Percentiles rank a stretch among this genome's conserved stretches.
Conservation (phyloP, 371 early-diverging fungal genomes). For the Apophysomyces trapeziformis region DNA sequence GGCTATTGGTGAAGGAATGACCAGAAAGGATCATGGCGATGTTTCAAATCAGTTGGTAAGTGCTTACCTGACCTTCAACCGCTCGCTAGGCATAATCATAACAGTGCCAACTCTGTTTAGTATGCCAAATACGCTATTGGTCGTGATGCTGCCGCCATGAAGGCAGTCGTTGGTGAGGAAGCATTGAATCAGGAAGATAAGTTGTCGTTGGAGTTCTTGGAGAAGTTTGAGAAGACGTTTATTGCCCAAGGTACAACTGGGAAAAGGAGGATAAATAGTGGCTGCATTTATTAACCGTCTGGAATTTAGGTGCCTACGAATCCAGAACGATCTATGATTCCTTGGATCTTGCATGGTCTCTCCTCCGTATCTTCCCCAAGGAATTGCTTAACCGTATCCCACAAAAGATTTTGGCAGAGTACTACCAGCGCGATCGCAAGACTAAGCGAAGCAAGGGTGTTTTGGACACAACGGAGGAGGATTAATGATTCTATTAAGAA, state of each 20-base stretch:
- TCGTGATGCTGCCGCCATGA: slow-evolving; percentile 99
- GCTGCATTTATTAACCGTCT: slow-evolving; percentile 4
- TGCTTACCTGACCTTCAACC: background rate
- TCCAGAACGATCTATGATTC: slow-evolving; percentile 97
- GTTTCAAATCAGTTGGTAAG: slow-evolving; percentile 98
- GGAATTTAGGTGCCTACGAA: slow-evolving; percentile 77
- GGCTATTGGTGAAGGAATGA: slow-evolving; percentile 99
- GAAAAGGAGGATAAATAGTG: too few species aligned
- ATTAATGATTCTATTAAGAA: slow-evolving; percentile 19
- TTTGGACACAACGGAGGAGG: slow-evolving; percentile 53
- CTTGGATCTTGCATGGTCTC: slow-evolving; percentile 98
- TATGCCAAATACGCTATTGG: slow-evolving; percentile 99
- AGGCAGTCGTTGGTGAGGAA: slow-evolving; percentile 99
- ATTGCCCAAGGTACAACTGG: slow-evolving; percentile 88
- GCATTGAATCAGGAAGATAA: slow-evolving; percentile 99
- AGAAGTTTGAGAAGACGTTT: slow-evolving; percentile 99
- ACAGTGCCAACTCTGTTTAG: slow-evolving; percentile 29
- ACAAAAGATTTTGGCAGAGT: slow-evolving; percentile 94
- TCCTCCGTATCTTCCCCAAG: slow-evolving; percentile 99
- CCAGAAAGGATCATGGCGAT: slow-evolving; percentile 99
- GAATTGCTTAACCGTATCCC: slow-evolving; percentile 99
- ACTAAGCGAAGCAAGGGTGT: slow-evolving; percentile 56
- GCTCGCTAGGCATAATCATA: background rate
- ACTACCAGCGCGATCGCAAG: slow-evolving; percentile 87
- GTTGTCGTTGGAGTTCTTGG: slow-evolving; percentile 98